Base-by-base conservation (phyloP, 768 basidiomycete genomes). In the Trametes coccinea region DNA sequence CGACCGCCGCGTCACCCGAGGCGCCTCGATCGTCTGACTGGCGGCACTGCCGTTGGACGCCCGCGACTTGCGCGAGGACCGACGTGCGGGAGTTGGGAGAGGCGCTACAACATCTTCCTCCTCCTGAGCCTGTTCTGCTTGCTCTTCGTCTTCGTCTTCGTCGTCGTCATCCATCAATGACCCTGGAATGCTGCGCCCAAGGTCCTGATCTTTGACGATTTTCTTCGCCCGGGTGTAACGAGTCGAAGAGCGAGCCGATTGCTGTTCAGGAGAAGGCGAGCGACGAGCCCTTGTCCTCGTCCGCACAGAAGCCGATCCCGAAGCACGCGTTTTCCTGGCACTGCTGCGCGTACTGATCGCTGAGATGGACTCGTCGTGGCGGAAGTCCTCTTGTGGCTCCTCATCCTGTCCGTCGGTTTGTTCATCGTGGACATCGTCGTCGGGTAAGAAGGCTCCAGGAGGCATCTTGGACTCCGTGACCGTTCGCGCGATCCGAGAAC, bases 401-500 rank as follows among this genome's bases (percentile, higher is more conserved):
- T 10, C 43, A 4, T 44, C 9, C 11, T 22, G 17, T 11, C 41
- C 37, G 16, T 56, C 43, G 2, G 16, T 17, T 2, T 33, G 53
- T 14, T 60, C 11, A 29, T 51, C 53, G 2, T 78, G 71, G 13
- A 59, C 71, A 22, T 80, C 81, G 9, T 79, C 80, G 2, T 79
- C 78, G 1, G 69, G 69, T 7, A 71, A 70, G 63, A 84, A 84
- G 37, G 81, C 81, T 0, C 81, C 82, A 9, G 82, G 82, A 5
- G 75, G 77, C 40, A 72, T 72, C 48, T 43, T 44, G 33, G 59
- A 52, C 71, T 78, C 59, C 71, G 70, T 57, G 53, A 67, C 49
- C 43, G 65, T 43, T 46, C 67, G 59, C 33, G 53, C 66, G 34
- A 65, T 53, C 58, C 65, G 53, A 16, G 43, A 47, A 30, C 56